Evolutionary conservation across 2,329 filamentous ascomycete genomes (phyloP), one percentile per base, ranked within the genome.

Genomic region (Clarireedia hainanense): DNA sequence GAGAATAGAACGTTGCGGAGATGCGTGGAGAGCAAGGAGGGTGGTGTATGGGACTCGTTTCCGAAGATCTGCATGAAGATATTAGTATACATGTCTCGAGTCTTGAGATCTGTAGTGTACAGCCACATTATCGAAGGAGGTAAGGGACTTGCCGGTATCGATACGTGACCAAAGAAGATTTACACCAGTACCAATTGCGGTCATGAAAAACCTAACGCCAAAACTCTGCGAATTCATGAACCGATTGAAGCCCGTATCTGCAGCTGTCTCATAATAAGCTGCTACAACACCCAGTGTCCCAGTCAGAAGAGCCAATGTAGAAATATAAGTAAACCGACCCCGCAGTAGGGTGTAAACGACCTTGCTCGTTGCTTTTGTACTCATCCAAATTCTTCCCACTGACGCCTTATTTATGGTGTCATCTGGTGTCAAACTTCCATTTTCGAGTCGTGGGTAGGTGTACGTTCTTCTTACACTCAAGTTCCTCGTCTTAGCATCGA

Each of bases 151-250:
- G 26, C 26, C 26, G 37, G 12, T 17, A 40, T 75, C 75, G 4
- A 76, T 68, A 1, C 68, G 66, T 14, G 71, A 65, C 74, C 73
- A 76, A 46, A 70, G 69, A 27, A 75, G 70, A 1, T 73, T 69
- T 30, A 73, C 67, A 5, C 68, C 55, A 5, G 75, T 69, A 47
- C 73, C 74, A 1, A 74, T 53, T 5, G 65, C 58, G 1, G 73
- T 72, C 56, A 75, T 74, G n/a, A 76, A 60, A 40, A 74, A 73
- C 9, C 69, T 64, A 4, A 73, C 69, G 0, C 73, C 73, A 42
- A 76, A 75, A 3, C 64, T 65, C 57, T 74, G 69, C n/a, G 68
- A 67, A 46, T 73, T 70, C 65, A 76, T 65, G 56, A 70, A 68
- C 20, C 61, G 60, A 55, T 75, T 72, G 36, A 75, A 76, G 3